These are phyloP conservation scores for Sistotremastrum suecicum DNA, from an alignment of 768 basidiomycete species.

Conservation along the genomic window DNA sequence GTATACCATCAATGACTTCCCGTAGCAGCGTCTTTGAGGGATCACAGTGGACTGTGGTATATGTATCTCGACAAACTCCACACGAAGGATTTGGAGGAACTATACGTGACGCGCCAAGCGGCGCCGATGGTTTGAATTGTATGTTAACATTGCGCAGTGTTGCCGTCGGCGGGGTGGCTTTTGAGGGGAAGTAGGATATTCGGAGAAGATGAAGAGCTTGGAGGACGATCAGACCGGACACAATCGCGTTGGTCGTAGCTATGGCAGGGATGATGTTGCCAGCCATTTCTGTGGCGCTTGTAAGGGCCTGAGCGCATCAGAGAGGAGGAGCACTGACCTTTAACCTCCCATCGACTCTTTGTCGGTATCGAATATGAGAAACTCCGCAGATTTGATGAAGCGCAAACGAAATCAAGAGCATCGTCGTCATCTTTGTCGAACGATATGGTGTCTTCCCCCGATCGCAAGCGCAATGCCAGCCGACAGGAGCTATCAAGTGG, in stretches of 20 bases:
- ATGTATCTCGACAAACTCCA: slow-evolving; percentile 78
- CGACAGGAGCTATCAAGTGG: slow-evolving; percentile 17
- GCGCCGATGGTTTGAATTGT: slow-evolving; percentile 65
- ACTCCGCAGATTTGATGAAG: slow-evolving; percentile 85
- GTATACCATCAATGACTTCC: slow-evolving; percentile 53
- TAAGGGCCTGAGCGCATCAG: background rate
- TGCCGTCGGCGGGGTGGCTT: slow-evolving; percentile 6
- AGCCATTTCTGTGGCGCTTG: slow-evolving; percentile 66
- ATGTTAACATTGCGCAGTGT: slow-evolving; percentile 61
- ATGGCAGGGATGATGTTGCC: slow-evolving; percentile 99
- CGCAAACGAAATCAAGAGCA: slow-evolving; percentile 91
- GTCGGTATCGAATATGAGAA: slow-evolving; percentile 77
- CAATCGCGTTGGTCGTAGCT: slow-evolving; percentile 96
- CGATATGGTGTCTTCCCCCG: slow-evolving; percentile 56
- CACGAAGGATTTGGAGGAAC: slow-evolving; percentile 64
- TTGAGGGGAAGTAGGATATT: slow-evolving; percentile 28
- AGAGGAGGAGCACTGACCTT: slow-evolving; percentile 40
- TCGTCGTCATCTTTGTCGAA: slow-evolving; percentile 99
- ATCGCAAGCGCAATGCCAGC: slow-evolving; percentile 51
- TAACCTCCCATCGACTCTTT: slow-evolving; percentile 94
- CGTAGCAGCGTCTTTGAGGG: slow-evolving; percentile 52
- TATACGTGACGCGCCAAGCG: slow-evolving; percentile 56
- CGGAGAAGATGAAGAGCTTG: slow-evolving; percentile 80
- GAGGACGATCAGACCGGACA: slow-evolving; percentile 87
- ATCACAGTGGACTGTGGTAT: slow-evolving; percentile 63